Evolutionary conservation across 345 rosid species (phyloP), one percentile per base, ranked within the genome.

Genomic region (Arabis alpina): DNA sequence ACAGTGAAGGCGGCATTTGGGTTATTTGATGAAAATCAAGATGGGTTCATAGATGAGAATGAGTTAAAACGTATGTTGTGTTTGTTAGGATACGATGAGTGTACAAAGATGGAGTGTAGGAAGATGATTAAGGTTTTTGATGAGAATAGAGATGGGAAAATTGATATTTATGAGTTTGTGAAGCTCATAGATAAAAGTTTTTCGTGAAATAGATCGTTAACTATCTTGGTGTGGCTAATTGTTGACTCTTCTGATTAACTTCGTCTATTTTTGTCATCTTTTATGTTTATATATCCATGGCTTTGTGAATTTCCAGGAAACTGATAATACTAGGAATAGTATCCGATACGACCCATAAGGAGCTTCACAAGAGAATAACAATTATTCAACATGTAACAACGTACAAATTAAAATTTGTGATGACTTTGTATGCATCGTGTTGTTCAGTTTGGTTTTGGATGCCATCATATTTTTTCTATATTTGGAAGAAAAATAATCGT

Each of bases 11-110:
- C 72, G 66, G 87, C 87, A 0, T 89, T 89, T 74, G 56, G 51
- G 8, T 34, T 87, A 27, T 86, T 89, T 56, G 93, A 87, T 64
- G 79, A 71, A 65, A 87, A 89, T 43, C 64, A 77, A 24, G 93
- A 89, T 61, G 93, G 93, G 25, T 89, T 80, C 68, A 87, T 89
- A 56, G 87, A 84, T 57, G 85, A 86, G 32, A 27, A 28, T 11
- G 93, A 89, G 78, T 80, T 89, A 25, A 51, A 74, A 47, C 76
- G 63, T 60, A 77, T 82, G 5, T 61, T 89, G 30, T 4, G 9
- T 34, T 43, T 72, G 28, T 80, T 89, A 27, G 80, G 86, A 63
- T 73, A 71, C 2, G 16, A 49, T 10, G 72, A 79, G 15, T 70
- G 80, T 25, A 52, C 91, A 44, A 89, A 82, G 54, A 78, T 57